Base-by-base conservation (phyloP, 345 rosid genomes). In the Salix suchowensis region DNA sequence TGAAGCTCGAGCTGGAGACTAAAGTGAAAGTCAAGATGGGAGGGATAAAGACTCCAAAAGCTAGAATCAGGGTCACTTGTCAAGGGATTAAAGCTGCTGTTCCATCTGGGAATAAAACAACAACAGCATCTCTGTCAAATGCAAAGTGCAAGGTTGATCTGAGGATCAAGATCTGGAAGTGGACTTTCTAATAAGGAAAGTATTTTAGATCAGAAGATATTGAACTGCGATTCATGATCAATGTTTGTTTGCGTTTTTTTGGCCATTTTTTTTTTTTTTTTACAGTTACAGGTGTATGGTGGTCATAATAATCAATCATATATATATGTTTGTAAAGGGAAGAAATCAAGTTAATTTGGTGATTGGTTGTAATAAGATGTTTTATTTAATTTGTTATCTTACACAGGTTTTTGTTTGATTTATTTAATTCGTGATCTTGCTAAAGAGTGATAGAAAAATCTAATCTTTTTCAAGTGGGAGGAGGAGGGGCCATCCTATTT, bases 141-240 rank as follows among this genome's bases (percentile, higher is more conserved):
- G 93, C 84, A 5, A 88, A 87, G 65, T 94, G 98, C 82, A 88
- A 91, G 88, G 97, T 88, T 76, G 97, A 94, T 73, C 76, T 87
- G 68, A 88, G 89, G 77, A 65, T 92, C 82, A 94, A 90, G 93
- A 88, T 94, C 85, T 94, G 97, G 98, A 92, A 90, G 65, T 86
- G 91, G 89, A 88, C 89, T 67, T 84, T 94, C 61, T 81, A 18
- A 55, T 32, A 24, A 12, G 32, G 4, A 19, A 30, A 12, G 23
- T 24, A 7, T 7, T 6, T 50, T 0, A 32, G 9, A 18, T 36
- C 37, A 36, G 40, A 21, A 28, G 34, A 67, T 34, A 71, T n/a
- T 67, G 77, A 10, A 0, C 46, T 46, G 60, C 76, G 75, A 46
- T 40, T 21, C 30, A 21, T 36, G 37, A 36, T 50, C 71, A 40